phyloP scores from a whole-genome alignment of 805 yeast species.

The Maudiozyma serrabonitensis region DNA sequence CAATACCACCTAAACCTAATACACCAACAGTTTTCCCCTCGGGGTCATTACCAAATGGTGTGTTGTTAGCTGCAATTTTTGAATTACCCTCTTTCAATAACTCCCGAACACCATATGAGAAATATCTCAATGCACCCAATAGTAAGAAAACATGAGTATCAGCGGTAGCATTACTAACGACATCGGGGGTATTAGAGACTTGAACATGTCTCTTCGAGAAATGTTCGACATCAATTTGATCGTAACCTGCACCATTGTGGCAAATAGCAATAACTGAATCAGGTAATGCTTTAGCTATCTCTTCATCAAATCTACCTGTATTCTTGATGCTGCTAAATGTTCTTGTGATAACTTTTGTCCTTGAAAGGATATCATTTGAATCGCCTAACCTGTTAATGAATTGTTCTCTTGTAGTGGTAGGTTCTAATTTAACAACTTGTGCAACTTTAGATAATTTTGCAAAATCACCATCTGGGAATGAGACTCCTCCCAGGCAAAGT shows the following conservation, averaged over 20 bases:
- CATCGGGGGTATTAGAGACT: slow-evolving; percentile 55
- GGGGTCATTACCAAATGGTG: slow-evolving; percentile 65
- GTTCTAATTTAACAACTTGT: slow-evolving; percentile 38
- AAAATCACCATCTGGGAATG: slow-evolving; percentile 61
- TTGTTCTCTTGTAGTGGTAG: slow-evolving; percentile 30
- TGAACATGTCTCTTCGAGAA: slow-evolving; percentile 46
- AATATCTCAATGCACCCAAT: slow-evolving; percentile 58
- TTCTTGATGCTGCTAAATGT: slow-evolving; percentile 42
- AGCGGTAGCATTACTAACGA: slow-evolving; percentile 66
- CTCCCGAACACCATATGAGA: slow-evolving; percentile 46
- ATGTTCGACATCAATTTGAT: slow-evolving; percentile 52
- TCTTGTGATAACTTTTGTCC: slow-evolving; percentile 35
- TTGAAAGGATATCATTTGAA: slow-evolving; percentile 24
- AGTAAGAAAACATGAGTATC: slow-evolving; percentile 56
- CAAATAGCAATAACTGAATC: slow-evolving; percentile 40
- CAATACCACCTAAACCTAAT: slow-evolving; percentile 85
- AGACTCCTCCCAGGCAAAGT: slow-evolving; percentile 52
- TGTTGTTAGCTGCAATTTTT: slow-evolving; percentile 46
- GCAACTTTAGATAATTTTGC: slow-evolving; percentile 37
- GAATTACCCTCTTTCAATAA: slow-evolving; percentile 49
- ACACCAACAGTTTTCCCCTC: slow-evolving; percentile 70
- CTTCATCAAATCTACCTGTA: slow-evolving; percentile 61
- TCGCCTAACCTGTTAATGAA: slow-evolving; percentile 27
- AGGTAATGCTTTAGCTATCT: slow-evolving; percentile 48
- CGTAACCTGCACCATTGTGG: slow-evolving; percentile 72